These are phyloP conservation scores for Abelmoschus esculentus DNA, from an alignment of 345 rosid species.

Conservation along the genomic window DNA sequence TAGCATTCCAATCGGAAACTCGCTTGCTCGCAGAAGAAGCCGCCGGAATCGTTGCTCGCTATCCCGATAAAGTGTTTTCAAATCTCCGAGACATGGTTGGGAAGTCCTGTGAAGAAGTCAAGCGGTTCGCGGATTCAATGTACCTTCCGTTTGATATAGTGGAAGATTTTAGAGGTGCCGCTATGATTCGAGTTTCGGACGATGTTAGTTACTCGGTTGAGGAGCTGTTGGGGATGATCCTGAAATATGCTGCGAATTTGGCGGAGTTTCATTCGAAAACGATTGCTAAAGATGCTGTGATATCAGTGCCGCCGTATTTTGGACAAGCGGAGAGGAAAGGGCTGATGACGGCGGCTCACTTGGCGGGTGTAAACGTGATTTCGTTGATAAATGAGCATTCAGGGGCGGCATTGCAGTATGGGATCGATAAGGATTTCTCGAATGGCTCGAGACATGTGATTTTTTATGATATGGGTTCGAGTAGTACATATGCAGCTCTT, in stretches of 20 bases:
- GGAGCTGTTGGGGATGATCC: constrained; percentile 87
- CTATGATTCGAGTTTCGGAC: constrained; percentile 49
- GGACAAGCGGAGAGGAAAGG: constrained; percentile 96
- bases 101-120: constrained; percentile 64
- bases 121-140: constrained; percentile 44
- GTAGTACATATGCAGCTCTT: constrained; percentile 82
- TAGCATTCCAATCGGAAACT: constrained; percentile 65
- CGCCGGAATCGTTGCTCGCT: constrained; percentile 79
- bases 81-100: constrained; percentile 80
- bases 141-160: constrained; percentile 64
- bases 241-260: constrained; percentile 55
- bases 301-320: constrained; percentile 84
- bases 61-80: constrained; percentile 74
- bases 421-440: constrained; percentile 89
- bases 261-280: constrained; percentile 79
- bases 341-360: constrained; percentile 72
- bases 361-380: constrained; percentile 90
- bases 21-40: constrained; percentile 93
- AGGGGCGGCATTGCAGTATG: constrained; percentile 97
- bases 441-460: constrained; percentile 83
- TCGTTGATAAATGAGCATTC: constrained; percentile 78
- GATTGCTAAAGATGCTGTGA: constrained; percentile 60
- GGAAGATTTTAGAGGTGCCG: constrained; percentile 77
- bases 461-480: constrained; percentile 95
- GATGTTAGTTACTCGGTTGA: constrained; percentile 50